Conservation (phyloP, 176 grass and related monocot species). For the Cocos nucifera region DNA sequence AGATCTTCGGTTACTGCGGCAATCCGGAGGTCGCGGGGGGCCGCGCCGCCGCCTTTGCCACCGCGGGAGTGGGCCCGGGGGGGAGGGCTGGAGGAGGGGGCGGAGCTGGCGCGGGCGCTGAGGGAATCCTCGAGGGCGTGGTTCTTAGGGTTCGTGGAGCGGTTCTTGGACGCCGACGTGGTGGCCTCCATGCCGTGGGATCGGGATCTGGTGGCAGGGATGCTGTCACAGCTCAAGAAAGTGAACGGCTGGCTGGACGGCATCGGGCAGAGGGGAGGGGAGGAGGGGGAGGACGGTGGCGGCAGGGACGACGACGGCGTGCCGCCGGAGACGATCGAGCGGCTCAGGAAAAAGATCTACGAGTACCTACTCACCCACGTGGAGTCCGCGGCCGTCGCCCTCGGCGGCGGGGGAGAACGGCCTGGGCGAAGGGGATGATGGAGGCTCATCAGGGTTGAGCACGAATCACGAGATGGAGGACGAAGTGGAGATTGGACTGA, state of each 20-base stretch:
- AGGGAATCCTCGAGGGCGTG: slow-evolving; percentile 28
- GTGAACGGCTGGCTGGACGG: slow-evolving; percentile 53
- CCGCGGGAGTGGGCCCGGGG: neutral
- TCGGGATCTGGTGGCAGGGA: slow-evolving; percentile 14
- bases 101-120: slow-evolving; percentile 14
- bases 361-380: slow-evolving; percentile 48
- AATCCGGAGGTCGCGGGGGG: slow-evolving; percentile 16
- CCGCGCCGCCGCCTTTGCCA: neutral
- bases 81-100: too few species aligned
- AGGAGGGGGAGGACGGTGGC: too few species aligned
- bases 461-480: too few species aligned
- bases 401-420: slow-evolving; percentile 19
- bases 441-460: too few species aligned
- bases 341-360: slow-evolving; percentile 52
- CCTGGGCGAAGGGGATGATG: too few species aligned
- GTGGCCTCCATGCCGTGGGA: too few species aligned
- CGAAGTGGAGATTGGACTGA: too few species aligned
- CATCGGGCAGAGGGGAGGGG: neutral
- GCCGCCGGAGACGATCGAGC: slow-evolving; percentile 13
- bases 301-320: too few species aligned
- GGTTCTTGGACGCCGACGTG: slow-evolving; percentile 37
- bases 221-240: slow-evolving; percentile 50
- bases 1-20: slow-evolving; percentile 10
- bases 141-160: slow-evolving; percentile 42
- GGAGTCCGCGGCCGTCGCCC: slow-evolving; percentile 42